A percentile compares a stretch with the other conserved stretches of the same genome.
These are phyloP conservation scores for Harringtonia aguacate DNA, from an alignment of 2,329 filamentous ascomycete genomes.

Conservation along the genomic window DNA sequence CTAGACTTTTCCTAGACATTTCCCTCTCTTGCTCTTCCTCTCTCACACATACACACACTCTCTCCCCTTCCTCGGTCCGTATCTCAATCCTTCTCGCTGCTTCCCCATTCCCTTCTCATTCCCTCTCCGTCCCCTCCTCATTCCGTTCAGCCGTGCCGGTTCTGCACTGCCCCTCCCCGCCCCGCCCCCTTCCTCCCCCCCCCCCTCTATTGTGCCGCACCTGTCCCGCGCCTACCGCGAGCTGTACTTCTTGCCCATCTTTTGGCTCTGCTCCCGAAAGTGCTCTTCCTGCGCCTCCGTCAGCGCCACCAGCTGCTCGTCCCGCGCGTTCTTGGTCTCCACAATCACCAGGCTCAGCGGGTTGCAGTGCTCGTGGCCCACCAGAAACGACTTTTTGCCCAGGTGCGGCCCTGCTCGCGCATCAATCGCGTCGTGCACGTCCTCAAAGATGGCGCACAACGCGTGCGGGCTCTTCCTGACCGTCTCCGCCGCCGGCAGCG, in stretches of 20 bases:
- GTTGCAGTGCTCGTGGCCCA: slow-evolving; percentile 5
- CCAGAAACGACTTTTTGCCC: neutral
- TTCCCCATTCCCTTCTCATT: no score
- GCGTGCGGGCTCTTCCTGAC: slow-evolving; percentile 2
- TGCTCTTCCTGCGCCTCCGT: neutral
- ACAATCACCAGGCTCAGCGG: slow-evolving; percentile 3
- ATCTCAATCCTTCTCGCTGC: no score
- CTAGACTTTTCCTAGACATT: no score
- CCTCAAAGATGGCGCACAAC: slow-evolving; percentile 2
- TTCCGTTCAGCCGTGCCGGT: no score
- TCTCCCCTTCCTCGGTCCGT: no score
- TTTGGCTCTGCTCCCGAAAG: neutral
- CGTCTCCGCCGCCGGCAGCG: neutral
- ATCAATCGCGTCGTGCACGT: slow-evolving; percentile 4
- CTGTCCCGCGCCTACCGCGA: no score
- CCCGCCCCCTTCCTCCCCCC: no score
- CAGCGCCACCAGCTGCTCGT: neutral
- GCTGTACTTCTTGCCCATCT: slow-evolving; percentile 4
- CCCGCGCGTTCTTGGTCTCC: slow-evolving; percentile 1
- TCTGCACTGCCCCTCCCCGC: no score
- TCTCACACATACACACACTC: no score
- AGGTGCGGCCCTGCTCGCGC: neutral
- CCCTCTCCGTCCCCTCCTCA: neutral
- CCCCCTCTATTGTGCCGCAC: no score
- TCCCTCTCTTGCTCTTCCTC: no score